A percentile compares a stretch with the other conserved stretches of the same genome.
phyloP scores from a whole-genome alignment of 345 rosid genomes.

The Salix koriyanagi region DNA sequence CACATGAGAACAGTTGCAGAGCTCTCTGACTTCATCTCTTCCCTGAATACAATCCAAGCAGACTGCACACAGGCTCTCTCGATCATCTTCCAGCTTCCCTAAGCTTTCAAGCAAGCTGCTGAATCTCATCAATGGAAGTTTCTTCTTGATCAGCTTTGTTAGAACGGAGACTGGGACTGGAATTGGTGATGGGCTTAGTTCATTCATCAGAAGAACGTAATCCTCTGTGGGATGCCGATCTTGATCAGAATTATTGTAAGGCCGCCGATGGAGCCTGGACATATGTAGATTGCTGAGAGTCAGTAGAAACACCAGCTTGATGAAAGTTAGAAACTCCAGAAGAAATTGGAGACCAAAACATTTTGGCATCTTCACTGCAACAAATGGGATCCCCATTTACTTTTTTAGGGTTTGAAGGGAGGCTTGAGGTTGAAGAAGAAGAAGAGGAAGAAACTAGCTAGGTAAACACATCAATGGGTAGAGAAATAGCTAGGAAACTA shows the following conservation, averaged over 20 bases:
- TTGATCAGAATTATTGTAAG: background rate
- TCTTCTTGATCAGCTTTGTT: slow-evolving; percentile 30
- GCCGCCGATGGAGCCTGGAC: slow-evolving; percentile 8
- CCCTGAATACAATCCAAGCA: slow-evolving; percentile 36
- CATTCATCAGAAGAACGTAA: slow-evolving; percentile 28
- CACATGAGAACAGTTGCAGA: slow-evolving; percentile 39
- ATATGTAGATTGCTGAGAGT: slow-evolving; percentile 28
- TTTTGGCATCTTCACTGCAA: slow-evolving; percentile 23
- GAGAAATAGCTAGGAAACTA: background rate
- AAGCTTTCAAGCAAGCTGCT: slow-evolving; percentile 14
- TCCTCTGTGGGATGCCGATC: background rate
- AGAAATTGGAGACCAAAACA: slow-evolving; percentile 17
- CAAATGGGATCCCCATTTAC: slow-evolving; percentile 11
- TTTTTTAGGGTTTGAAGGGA: background rate
- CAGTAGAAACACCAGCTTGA: slow-evolving; percentile 11
- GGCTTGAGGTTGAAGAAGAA: background rate
- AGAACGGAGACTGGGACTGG: slow-evolving; percentile 28
- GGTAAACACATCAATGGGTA: background rate
- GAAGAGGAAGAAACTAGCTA: background rate
- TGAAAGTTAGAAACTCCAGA: slow-evolving; percentile 2
- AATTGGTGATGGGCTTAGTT: slow-evolving; percentile 16
- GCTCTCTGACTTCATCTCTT: slow-evolving; percentile 34
- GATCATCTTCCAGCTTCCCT: background rate
- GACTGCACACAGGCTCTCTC: slow-evolving; percentile 26
- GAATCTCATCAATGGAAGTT: slow-evolving; percentile 26